A percentile compares a stretch with the other conserved stretches of the same genome.
phyloP scores from a whole-genome alignment of 805 yeast species.

The Saccharomycopsis schoenii region DNA sequence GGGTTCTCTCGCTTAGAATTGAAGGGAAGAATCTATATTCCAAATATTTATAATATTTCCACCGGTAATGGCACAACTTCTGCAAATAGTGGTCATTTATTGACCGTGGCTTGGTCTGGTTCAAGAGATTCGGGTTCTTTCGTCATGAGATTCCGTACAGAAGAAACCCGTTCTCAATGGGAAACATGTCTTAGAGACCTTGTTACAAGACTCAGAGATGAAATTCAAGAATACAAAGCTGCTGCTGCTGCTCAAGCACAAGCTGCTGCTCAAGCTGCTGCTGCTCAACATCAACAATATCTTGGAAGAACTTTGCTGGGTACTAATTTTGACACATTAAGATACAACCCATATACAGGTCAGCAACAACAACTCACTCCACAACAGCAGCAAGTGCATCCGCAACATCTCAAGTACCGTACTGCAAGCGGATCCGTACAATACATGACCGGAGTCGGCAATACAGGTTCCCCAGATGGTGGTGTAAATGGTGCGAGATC shows the following conservation, averaged over 20 bases:
- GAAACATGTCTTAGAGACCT: slow-evolving; percentile 48
- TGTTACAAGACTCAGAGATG: slow-evolving; percentile 26
- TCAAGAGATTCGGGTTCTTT: slow-evolving; percentile 81
- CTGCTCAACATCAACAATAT: neutral
- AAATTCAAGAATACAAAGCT: slow-evolving; percentile 15
- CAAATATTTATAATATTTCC: slow-evolving; percentile 44
- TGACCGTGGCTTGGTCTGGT: slow-evolving; percentile 75
- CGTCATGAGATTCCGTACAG: slow-evolving; percentile 70
- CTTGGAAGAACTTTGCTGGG: neutral
- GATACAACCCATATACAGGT: neutral
- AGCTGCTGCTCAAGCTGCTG: slow-evolving; percentile 1
- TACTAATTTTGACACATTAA: neutral
- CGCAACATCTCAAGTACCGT: slow-evolving; percentile 1
- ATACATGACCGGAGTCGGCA: slow-evolving; percentile 1
- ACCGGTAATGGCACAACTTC: slow-evolving; percentile 24
- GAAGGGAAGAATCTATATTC: slow-evolving; percentile 75
- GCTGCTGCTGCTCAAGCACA: neutral
- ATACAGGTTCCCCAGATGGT: neutral
- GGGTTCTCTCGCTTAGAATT: slow-evolving; percentile 39
- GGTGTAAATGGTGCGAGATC: neutral
- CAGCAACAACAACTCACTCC: neutral
- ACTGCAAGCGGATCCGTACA: neutral
- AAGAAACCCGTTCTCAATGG: slow-evolving; percentile 82
- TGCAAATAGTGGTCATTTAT: slow-evolving; percentile 38
- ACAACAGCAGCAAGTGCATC: neutral